phyloP scores from a whole-genome alignment of 1,284 basidiomycete species.

The Naganishia liquefaciens region DNA sequence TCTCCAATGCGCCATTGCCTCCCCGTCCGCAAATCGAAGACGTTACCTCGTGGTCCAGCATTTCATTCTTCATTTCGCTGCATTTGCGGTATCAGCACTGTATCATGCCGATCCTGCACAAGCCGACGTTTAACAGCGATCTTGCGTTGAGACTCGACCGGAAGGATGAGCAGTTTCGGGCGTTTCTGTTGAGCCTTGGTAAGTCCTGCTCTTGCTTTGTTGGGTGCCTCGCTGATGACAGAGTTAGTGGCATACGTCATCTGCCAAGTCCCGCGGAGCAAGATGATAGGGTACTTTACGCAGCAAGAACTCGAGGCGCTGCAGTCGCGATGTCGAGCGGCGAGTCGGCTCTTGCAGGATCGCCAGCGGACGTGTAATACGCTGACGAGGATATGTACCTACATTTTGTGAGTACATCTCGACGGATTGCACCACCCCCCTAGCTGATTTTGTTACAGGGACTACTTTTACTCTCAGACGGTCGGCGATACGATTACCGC shows the following conservation, averaged over 20 bases:
- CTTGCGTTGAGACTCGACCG: slow-evolving; percentile 49
- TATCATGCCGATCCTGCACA: slow-evolving; percentile 51
- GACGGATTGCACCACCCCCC: not conserved
- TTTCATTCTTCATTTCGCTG: slow-evolving; percentile 51
- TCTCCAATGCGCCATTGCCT: slow-evolving; percentile 7
- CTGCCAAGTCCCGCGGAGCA: slow-evolving; percentile 49
- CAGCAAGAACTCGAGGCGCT: slow-evolving; percentile 51
- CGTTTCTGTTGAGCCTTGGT: slow-evolving; percentile 50
- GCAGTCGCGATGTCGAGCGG: slow-evolving; percentile 49
- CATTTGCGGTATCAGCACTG: slow-evolving; percentile 52
- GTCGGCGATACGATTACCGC: slow-evolving; percentile 50
- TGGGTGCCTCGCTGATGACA: not conserved
- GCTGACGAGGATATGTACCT: slow-evolving; percentile 49
- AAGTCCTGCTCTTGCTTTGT: slow-evolving; percentile 22
- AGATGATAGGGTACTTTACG: slow-evolving; percentile 48
- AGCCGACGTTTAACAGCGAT: slow-evolving; percentile 51
- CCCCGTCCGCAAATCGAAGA: slow-evolving; percentile 46
- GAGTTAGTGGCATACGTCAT: slow-evolving; percentile 51
- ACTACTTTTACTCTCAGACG: slow-evolving; percentile 52
- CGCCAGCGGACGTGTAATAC: slow-evolving; percentile 48
- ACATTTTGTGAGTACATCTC: slow-evolving; percentile 48
- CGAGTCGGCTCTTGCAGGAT: slow-evolving; percentile 46
- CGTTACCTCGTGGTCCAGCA: slow-evolving; percentile 50
- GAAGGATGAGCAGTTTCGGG: slow-evolving; percentile 51
- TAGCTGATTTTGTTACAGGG: slow-evolving; percentile 36